A percentile compares a stretch with the other conserved stretches of the same genome.
These are phyloP conservation scores for Fomitiporia mediterranea DNA, from an alignment of 1,284 basidiomycete genomes.

Conservation along the genomic window DNA sequence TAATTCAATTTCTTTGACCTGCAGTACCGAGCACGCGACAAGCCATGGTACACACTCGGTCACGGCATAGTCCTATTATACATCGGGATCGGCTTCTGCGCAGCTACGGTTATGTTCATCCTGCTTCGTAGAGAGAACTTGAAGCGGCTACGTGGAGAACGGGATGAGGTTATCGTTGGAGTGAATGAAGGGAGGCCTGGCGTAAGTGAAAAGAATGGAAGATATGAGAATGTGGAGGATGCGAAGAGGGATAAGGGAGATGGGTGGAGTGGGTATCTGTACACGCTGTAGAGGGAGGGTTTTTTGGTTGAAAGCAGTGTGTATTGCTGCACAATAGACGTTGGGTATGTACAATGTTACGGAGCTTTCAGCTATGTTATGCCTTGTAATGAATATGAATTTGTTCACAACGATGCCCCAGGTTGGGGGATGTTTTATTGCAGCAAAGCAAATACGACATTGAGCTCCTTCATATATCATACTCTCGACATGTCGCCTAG, in stretches of 20 bases:
- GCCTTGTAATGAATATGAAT: no score
- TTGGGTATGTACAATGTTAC: no score
- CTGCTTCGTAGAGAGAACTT: conserved; percentile 57
- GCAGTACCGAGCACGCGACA: conserved; percentile 62
- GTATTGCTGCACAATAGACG: no score
- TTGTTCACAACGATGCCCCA: no score
- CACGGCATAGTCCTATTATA: conserved; percentile 69
- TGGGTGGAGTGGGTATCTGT: conserved; percentile 25
- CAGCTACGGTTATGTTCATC: conserved; percentile 44
- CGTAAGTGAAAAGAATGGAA: conserved; percentile 13
- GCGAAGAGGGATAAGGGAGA: conserved; percentile 25
- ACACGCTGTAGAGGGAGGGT: conserved; percentile 22
- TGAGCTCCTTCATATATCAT: no score
- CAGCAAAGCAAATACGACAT: no score
- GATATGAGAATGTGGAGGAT: conserved; percentile 22
- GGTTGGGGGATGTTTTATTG: no score
- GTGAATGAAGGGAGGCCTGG: conserved; percentile 20
- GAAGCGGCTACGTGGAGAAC: conserved; percentile 55
- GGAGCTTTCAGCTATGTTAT: no score
- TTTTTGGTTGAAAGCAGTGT: no score
- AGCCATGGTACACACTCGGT: conserved; percentile 67
- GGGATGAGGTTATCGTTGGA: conserved; percentile 62
- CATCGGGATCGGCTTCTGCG: conserved; percentile 57
- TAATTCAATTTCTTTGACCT: conserved; percentile 8
- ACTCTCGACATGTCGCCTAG: no score